Evolutionary conservation across 345 rosid genomes (phyloP), one percentile per base, ranked within the genome.

Genomic region (Cardiospermum halicacabum): DNA sequence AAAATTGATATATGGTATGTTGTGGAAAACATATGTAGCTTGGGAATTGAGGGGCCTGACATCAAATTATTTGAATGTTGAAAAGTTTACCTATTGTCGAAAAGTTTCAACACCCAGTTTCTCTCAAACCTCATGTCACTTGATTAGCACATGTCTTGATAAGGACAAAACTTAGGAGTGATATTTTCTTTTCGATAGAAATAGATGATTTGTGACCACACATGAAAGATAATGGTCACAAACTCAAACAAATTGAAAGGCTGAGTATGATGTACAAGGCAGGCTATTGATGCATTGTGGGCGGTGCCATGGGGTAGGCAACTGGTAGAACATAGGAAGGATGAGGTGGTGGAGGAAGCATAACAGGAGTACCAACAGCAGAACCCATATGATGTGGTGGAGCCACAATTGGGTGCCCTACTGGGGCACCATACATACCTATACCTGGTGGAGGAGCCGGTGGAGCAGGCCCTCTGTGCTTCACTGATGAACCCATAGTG

Each of bases 291-390:
- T 81, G 86, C 90, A 81, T 79, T 26, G 82, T 64, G 2, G 79
- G 91, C 0, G 92, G 80, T 47, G 96, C 81, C 61, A 86, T 77
- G 0, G 96, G 87, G 60, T 85, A 92, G 62, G 87, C 90, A 47
- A 83, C 78, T 0, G 89, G 96, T 36, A 87, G 74, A 22, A 75
- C 71, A 76, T 84, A 83, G n/a, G 89, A 82, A 69, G 87, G 86
- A 69, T 70, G 93, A 16, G 77, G 89, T 8, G 49, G 60, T 5
- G 61, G 84, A 45, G 96, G 96, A 69, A 92, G 89, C 96, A 92
- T 89, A 31, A 92, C 91, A 0, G 97, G 97, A 62, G 94, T 89
- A 58, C 97, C 97, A 39, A 87, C 90, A 4, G 85, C 92, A 28
- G 98, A 82, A 18, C 76, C 89, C 83, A 87, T 77, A 45, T 87